Conservation (phyloP, 2,329 filamentous ascomycete genomes). For the Taxawa tesnikishii region DNA sequence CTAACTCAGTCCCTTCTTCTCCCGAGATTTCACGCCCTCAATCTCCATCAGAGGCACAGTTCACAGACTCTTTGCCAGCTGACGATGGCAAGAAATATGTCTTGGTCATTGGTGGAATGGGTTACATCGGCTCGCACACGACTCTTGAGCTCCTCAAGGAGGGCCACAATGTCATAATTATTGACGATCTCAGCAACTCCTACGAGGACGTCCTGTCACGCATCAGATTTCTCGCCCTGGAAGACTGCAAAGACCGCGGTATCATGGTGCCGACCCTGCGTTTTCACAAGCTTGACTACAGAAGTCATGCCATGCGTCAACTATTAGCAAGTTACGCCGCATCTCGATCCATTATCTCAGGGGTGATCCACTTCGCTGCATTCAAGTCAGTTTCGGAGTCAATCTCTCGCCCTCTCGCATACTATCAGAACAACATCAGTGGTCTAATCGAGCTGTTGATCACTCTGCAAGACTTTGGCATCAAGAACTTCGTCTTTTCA, state of each 20-base stretch:
- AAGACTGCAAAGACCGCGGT: conserved; percentile 25
- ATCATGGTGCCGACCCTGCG: conserved; percentile 31
- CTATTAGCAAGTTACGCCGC: conserved; percentile 17
- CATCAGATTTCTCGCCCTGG: conserved; percentile 21
- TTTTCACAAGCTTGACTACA: conserved; percentile 27
- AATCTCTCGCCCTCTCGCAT: conserved; percentile 46
- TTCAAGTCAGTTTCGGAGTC: conserved; percentile 56
- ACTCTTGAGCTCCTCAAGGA: conserved; percentile 41
- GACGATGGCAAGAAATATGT: too few species aligned
- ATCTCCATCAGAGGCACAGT: too few species aligned
- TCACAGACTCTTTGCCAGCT: too few species aligned
- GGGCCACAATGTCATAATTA: conserved; percentile 39
- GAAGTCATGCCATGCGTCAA: conserved; percentile 23
- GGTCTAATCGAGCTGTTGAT: conserved; percentile 49
- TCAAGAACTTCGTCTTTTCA: too few species aligned
- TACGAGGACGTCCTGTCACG: conserved; percentile 25
- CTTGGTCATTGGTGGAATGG: conserved; percentile 5
- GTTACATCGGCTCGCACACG: conserved; percentile 41
- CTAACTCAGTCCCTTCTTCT: too few species aligned
- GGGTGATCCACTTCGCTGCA: conserved; percentile 59
- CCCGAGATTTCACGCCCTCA: too few species aligned
- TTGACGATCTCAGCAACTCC: conserved; percentile 35
- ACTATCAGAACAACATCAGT: too few species aligned
- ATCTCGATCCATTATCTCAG: conserved; percentile 39
- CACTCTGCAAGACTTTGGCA: conserved; percentile 44